Conservation (phyloP, 345 rosid genomes). For the Sisymbrium irio region DNA sequence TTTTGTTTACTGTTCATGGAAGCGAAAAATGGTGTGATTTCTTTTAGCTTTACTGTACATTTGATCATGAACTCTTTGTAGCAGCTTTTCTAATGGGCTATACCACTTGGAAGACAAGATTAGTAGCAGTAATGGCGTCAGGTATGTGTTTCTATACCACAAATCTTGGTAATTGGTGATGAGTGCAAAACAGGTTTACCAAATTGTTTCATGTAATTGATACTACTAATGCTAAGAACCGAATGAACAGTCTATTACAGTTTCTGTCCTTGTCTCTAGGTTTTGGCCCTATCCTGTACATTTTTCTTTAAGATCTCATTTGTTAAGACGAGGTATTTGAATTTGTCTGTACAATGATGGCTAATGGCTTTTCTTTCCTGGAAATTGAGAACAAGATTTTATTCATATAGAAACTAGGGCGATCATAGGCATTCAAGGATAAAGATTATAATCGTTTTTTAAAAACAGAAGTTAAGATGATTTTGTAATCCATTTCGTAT, state of each 20-base stretch:
- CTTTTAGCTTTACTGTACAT: slow-evolving; percentile 6
- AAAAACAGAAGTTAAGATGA: background rate
- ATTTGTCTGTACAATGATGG: background rate
- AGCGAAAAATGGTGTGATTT: background rate
- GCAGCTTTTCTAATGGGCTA: slow-evolving; percentile 49
- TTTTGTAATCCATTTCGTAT: background rate
- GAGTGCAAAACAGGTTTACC: background rate
- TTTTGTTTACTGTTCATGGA: background rate
- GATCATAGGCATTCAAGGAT: background rate
- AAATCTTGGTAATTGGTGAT: background rate
- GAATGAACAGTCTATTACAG: background rate
- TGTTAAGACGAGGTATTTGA: background rate
- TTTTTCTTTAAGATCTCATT: background rate
- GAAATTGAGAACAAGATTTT: background rate
- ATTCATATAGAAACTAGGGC: background rate
- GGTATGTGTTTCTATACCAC: slow-evolving; percentile 30
- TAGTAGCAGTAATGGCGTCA: slow-evolving; percentile 16
- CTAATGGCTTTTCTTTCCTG: background rate
- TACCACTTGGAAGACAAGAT: slow-evolving; percentile 36
- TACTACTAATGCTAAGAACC: background rate
- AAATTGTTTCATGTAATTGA: background rate
- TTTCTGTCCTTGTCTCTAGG: background rate
- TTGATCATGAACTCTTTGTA: slow-evolving; percentile 22
- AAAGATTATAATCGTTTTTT: background rate
- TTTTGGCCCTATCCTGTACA: background rate